Evolutionary conservation across 345 rosid genomes (phyloP).

Genomic region (Zanthoxylum bungeanum): DNA sequence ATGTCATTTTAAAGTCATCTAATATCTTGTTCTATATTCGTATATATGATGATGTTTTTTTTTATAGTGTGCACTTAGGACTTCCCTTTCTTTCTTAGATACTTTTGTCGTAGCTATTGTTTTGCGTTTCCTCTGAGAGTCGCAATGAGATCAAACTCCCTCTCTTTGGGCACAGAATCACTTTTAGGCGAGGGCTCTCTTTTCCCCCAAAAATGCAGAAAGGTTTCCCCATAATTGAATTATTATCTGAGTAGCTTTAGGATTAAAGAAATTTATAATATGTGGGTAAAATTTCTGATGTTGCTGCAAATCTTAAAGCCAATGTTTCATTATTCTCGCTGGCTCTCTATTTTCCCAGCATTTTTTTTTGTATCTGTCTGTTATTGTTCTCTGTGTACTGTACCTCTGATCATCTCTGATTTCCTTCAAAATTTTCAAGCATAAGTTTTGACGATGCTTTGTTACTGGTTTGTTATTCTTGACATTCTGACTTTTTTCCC

Average conservation of each 20-base stretch:
- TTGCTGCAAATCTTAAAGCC: not conserved
- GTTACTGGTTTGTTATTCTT: conserved; percentile 1
- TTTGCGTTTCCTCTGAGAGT: not conserved
- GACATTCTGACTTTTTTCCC: conserved; percentile 26
- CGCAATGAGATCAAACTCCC: not conserved
- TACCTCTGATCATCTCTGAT: not conserved
- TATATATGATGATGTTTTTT: not conserved
- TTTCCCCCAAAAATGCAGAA: not conserved
- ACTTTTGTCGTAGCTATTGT: not conserved
- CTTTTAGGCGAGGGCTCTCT: not conserved
- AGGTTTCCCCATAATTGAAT: not conserved
- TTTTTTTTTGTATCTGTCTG: not conserved
- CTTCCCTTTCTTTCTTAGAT: too few species aligned
- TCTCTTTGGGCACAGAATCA: not conserved
- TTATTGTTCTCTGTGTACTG: not conserved
- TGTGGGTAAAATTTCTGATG: not conserved
- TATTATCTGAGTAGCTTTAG: not conserved
- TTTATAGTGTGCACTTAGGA: not conserved
- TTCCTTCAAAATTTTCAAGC: not conserved
- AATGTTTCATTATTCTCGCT: not conserved
- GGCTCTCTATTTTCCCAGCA: not conserved
- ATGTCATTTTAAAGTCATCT: not conserved
- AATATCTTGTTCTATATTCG: not conserved
- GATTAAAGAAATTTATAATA: not conserved
- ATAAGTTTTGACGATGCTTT: not conserved